Percentiles rank a stretch among this genome's conserved stretches.
Evolutionary conservation across 192 early-diverging fungal species (phyloP).

Genomic region (Borealophlyctis nickersoniae): DNA sequence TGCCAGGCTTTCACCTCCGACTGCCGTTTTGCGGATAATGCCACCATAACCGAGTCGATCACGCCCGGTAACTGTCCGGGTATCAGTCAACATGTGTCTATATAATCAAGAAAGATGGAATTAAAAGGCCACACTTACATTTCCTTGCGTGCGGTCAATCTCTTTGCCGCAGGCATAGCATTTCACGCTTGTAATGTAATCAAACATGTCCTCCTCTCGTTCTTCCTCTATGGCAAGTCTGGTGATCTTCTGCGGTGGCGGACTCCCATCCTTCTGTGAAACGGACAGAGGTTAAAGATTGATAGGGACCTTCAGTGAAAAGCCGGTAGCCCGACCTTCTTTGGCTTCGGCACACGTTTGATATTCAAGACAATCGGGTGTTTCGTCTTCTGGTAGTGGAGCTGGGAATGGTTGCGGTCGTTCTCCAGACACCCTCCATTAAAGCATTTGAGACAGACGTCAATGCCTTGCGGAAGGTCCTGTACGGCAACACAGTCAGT

Average conservation of each 20-base stretch:
- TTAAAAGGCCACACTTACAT: slow-evolving; percentile 41
- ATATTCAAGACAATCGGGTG: slow-evolving; percentile 88
- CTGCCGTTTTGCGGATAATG: slow-evolving; percentile 77
- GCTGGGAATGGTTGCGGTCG: slow-evolving; percentile 67
- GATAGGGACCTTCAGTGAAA: not conserved
- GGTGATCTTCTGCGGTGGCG: slow-evolving; percentile 86
- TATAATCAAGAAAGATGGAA: slow-evolving; percentile 10
- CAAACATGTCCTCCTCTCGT: slow-evolving; percentile 67
- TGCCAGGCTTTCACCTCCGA: slow-evolving; percentile 94
- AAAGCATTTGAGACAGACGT: slow-evolving; percentile 94
- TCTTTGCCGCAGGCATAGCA: slow-evolving; percentile 78
- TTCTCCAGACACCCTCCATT: slow-evolving; percentile 78
- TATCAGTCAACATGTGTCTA: slow-evolving; percentile 7
- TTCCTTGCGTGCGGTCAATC: slow-evolving; percentile 50
- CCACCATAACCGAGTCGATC: slow-evolving; percentile 67
- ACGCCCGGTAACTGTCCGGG: slow-evolving; percentile 51
- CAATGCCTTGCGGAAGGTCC: slow-evolving; percentile 75
- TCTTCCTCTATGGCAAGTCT: slow-evolving; percentile 87
- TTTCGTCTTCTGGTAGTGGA: slow-evolving; percentile 67
- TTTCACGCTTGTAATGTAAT: slow-evolving; percentile 67
- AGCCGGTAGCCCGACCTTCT: slow-evolving; percentile 10
- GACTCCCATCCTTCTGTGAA: slow-evolving; percentile 44
- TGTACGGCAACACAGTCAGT: slow-evolving; percentile 27
- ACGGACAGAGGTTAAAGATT: not conserved
- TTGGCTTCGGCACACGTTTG: slow-evolving; percentile 44